Base-by-base conservation (phyloP, 495 filamentous ascomycete genomes). In the Penicillium pancosmium region DNA sequence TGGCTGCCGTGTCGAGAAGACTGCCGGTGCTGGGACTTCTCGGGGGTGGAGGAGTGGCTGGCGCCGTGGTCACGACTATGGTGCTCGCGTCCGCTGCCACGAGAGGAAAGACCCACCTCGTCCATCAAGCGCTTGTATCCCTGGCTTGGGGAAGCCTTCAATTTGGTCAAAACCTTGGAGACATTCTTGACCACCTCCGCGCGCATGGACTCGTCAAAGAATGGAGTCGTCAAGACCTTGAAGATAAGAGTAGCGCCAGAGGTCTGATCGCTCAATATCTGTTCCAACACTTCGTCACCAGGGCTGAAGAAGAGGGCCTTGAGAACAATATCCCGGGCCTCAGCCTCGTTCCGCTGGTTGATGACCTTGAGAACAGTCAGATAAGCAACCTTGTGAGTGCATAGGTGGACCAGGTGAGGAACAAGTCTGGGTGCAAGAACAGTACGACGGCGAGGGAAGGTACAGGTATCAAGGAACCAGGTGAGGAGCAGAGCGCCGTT, bases 81-180 rank as follows among this genome's bases (percentile, higher is more conserved):
- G 50, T 76, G 73, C 8, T 83, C 79, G 16, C 79, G 77, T 27
- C 75, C 72, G 49, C 71, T 80, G 18, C 78, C 76, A 40, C 87
- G 81, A 40, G 86, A 87, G 6, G 91, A 91, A 55, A 95, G 77
- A 50, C 91, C 93, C 68, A 96, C 94, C 73, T 97, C 93, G 66
- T 97, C 93, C 94, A 98, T 98, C 49, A 98, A 74, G 43, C 94
- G 90, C 80, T 98, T 98, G 75, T 98, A 98, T 40, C 94, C 94
- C 73, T 98, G 95, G 50, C 89, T 88, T 48, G 94, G 91, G 57
- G 93, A 89, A 6, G 91, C 93, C 75, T 98, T 98, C 62, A 98
- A 84, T 61, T 89, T 89, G 44, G 91, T 80, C 43, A 98, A 82
- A 52, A 97, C 93, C 70, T 87, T 90, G 59, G 92, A 89, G 33